Evolutionary conservation across 2,329 filamentous ascomycete genomes (phyloP), one percentile per base, ranked within the genome.

Genomic region (Catunica adiposa): DNA sequence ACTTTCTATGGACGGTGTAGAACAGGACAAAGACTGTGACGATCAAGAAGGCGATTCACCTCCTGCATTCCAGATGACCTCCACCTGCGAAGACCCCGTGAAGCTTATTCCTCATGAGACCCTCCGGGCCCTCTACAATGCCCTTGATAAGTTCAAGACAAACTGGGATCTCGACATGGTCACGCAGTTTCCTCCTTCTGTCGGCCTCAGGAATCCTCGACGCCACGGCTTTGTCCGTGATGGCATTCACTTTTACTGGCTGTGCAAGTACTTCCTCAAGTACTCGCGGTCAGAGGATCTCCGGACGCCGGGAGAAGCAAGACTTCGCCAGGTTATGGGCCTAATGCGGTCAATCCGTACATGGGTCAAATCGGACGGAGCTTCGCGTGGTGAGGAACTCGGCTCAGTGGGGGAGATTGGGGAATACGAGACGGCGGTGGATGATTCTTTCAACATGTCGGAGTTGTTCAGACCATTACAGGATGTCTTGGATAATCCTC

Each of bases 231-330:
- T 86, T 66, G 86, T 79, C 55, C 71, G 82, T 52, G 83, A 87
- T 62, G 83, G 77, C 1, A 77, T 86, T 14, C 82, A 85, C 62
- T 87, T 83, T 65, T 87, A 82, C 68, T 87, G 80, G 74, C 72
- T 87, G 44, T 83, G 80, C 15, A 82, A 77, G 59, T 76, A 79
- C 62, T 73, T 86, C 62, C 68, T 86, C 55, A 78, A 80, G 63
- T 77, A 78, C 59, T 77, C 75, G 17, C 69, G 73, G 25, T 64
- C 70, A 11, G 67, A 71, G 29, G 76, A 82, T 61, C 72, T 79
- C 63, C 71, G 75, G 46, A 68, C 77, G 62, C 67, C 73, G 14
- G 69, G 79, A n/a, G 80, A 85, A 61, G 66, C 73, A 56, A 74
- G 80, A 5, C 79, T 83, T 59, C 69, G 70, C 54, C 77, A 80